phyloP scores from a whole-genome alignment of 2,329 filamentous ascomycete genomes.

The Neofusicoccum umdonicola region DNA sequence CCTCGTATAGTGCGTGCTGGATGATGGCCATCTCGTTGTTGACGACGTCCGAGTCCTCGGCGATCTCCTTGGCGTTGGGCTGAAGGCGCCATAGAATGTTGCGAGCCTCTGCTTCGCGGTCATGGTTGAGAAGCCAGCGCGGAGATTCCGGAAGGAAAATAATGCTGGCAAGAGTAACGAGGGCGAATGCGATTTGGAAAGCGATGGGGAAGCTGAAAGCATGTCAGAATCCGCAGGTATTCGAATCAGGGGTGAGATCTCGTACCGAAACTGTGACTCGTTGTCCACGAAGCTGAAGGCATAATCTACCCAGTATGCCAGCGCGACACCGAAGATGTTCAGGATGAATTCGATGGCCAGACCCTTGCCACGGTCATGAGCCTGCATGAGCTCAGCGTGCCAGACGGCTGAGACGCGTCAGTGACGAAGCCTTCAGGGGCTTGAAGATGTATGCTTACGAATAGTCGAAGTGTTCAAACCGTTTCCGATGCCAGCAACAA shows the following conservation, averaged over 20 bases:
- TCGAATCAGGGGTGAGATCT: conserved; percentile 20
- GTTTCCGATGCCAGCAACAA: conserved; percentile 46
- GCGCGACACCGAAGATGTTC: conserved; percentile 41
- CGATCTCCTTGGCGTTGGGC: conserved; percentile 24
- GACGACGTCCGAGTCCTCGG: conserved; percentile 25
- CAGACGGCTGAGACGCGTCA: conserved; percentile 41
- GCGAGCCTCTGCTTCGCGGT: conserved; percentile 52
- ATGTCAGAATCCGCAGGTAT: conserved; percentile 38
- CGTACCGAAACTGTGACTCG: conserved; percentile 23
- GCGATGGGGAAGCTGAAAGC: conserved; percentile 43
- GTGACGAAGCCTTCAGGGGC: neutral
- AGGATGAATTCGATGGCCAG: conserved; percentile 44
- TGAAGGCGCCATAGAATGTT: conserved; percentile 38
- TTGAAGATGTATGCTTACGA: conserved; percentile 29
- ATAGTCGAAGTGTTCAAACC: conserved; percentile 45
- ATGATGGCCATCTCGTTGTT: conserved; percentile 36
- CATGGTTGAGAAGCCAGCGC: conserved; percentile 56
- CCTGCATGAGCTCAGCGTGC: conserved; percentile 50
- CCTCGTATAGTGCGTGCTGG: conserved; percentile 41
- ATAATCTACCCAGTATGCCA: conserved; percentile 42
- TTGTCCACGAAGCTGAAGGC: conserved; percentile 42
- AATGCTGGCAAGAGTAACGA: conserved; percentile 39
- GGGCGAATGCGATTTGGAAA: conserved; percentile 44
- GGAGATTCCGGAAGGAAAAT: conserved; percentile 58
- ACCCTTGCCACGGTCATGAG: conserved; percentile 43